Evolutionary conservation across 768 basidiomycete species (phyloP).

Genomic region (Filobasidium floriforme): DNA sequence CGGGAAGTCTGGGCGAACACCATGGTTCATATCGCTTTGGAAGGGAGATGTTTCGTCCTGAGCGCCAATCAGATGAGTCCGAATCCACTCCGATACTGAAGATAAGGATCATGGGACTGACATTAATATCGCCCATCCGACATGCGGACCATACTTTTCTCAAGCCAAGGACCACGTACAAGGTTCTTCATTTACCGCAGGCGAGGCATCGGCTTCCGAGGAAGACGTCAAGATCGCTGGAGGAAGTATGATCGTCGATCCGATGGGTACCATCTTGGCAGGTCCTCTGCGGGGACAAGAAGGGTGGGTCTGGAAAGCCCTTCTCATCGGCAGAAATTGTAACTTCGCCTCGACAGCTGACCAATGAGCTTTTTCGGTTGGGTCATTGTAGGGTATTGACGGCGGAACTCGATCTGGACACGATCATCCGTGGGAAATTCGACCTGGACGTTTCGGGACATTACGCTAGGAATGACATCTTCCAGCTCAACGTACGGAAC

Average conservation of each 20-base stretch:
- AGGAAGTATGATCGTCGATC: constrained; percentile 57
- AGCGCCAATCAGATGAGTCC: constrained; percentile 42
- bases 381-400: constrained; percentile 7
- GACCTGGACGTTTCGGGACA: constrained; percentile 60
- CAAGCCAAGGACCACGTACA: constrained; percentile 41
- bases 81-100: background rate
- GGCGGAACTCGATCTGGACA: constrained; percentile 57
- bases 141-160: background rate
- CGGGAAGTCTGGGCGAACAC: constrained; percentile 55
- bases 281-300: constrained; percentile 55
- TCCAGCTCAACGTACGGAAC: constrained; percentile 20
- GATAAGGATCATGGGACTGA: background rate
- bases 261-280: constrained; percentile 55
- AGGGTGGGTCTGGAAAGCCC: constrained; percentile 50
- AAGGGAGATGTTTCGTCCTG: constrained; percentile 64
- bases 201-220: constrained; percentile 38
- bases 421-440: constrained; percentile 55
- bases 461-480: constrained; percentile 51
- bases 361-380: background rate
- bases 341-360: background rate
- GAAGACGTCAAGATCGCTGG: constrained; percentile 58
- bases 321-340: background rate
- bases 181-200: constrained; percentile 39
- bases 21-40: constrained; percentile 60
- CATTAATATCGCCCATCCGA: too few relatives aligned